Base-by-base conservation (phyloP, 352 stramenopile genomes). In the Pythium biforme region DNA sequence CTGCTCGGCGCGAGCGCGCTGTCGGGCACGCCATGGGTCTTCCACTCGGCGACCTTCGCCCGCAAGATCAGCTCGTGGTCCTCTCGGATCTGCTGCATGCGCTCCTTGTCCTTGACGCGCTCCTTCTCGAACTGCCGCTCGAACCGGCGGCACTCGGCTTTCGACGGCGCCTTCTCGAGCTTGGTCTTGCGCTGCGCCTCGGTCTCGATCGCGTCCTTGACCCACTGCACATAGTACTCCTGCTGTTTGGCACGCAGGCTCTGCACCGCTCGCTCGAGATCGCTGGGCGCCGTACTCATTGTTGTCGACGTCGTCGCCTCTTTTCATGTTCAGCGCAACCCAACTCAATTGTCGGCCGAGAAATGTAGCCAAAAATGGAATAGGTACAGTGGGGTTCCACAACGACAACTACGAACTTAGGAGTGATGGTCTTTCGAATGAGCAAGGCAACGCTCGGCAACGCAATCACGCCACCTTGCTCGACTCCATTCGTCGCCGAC, bases 111-210 rank as follows among this genome's bases (percentile, higher is more conserved):
- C 31, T 63, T 68, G 2, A 37, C 63, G 25, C 80, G 73, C 48
- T 88, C 76, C 11, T 75, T 67, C 23, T 65, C 60, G 34, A 89
- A 88, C 61, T 84, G 71, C 26, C 81, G 76, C 57, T 88, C 77
- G 1, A 88, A 55, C 4, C 78, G 69, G 25, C 76, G 74, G 61
- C 58, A 68, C 51, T 88, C 78, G 9, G 79, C 54, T 31, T 75
- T 77, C n/a, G 55, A 77, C 9, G 41, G 52, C 19, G 59, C 73
- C 46, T 70, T 77, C 14, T 66, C 64, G 22, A 89, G 64, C 43
- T 74, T 72, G 54, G 50, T 25, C 34, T 84, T 81, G 34, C 80
- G 80, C 45, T 77, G 67, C 41, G 79, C 65, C 55, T 89, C 80
- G n/a, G 62, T 65, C 49, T 83, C 70, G 27, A 89, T 64, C 17